Evolutionary conservation across 345 rosid genomes (phyloP), one percentile per base, ranked within the genome.

Genomic region (Rhodamnia argentea): DNA sequence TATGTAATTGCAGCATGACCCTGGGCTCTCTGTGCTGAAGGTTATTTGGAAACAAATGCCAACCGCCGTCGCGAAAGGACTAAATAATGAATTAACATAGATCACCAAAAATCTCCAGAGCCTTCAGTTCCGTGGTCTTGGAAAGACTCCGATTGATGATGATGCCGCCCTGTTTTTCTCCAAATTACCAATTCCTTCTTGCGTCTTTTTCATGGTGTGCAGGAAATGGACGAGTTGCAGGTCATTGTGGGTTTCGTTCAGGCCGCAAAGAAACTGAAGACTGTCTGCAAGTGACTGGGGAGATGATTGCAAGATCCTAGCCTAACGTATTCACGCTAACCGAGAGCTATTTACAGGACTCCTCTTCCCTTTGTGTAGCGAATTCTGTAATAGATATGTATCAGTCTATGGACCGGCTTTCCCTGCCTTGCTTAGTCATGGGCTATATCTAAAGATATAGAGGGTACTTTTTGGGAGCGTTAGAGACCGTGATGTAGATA

Each of bases 161-260:
- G 58, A 18, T 27, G 84, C 84, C 84, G 84, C 84, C 84, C 32
- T 16, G 10, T 27, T 83, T 40, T 27, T 32, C 2, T 32, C 84
- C 60, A 22, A 52, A 29, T 3, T 53, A 27, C 32, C 60, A 29
- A 83, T 83, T 27, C 14, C 12, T 29, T 83, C 32, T 14, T 52
- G 42, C 5, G 37, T 50, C 55, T 82, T 6, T 82, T 52, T 83
- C 74, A 53, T 86, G 85, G 74, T n/a, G 29, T 88, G 92, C 76
- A 97, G 99, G 92, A 96, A 92, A 91, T 96, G 97, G 99, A 97
- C 60, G 99, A 96, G 96, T 88, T 95, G 94, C 99, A 96, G 89
- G 99, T 97, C 50, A 95, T 97, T 23, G 90, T 93, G 89, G 99
- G 99, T 82, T 96, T 97, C 74, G 99, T 96, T 89, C 96, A 97